Evolutionary conservation across 164 flowering plant genomes (phyloP).

Genomic region (Macadamia tetraphylla): DNA sequence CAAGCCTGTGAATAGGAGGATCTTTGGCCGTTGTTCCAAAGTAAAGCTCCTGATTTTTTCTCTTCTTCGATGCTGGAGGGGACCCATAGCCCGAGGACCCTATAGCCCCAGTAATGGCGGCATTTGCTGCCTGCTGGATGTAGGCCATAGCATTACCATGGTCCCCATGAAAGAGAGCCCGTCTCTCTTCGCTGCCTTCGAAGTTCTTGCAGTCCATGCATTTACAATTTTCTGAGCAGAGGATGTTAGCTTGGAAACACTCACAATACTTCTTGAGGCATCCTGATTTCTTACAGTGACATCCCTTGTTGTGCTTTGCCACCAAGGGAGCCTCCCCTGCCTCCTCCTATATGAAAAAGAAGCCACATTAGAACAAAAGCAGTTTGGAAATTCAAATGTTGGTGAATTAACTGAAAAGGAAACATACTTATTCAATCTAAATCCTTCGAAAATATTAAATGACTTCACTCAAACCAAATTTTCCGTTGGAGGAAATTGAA

Average conservation of each 20-base stretch:
- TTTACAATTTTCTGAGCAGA: slow-evolving; percentile 95
- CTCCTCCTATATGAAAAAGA: slow-evolving; percentile 50
- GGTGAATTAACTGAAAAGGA: no score
- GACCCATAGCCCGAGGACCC: slow-evolving; percentile 91
- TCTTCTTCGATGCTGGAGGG: slow-evolving; percentile 62
- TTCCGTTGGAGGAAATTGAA: no score
- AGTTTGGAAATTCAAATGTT: no score
- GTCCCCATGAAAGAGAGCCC: slow-evolving; percentile 78
- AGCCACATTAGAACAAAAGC: no score
- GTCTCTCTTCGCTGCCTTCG: slow-evolving; percentile 98
- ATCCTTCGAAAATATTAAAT: no score
- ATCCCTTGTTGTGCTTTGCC: slow-evolving; percentile 95
- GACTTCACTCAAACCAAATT: no score
- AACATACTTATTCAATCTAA: no score
- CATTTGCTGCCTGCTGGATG: slow-evolving; percentile 96
- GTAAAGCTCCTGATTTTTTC: slow-evolving; percentile 65
- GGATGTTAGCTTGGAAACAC: slow-evolving; percentile 94
- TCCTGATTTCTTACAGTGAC: slow-evolving; percentile 97
- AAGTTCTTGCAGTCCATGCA: slow-evolving; percentile 94
- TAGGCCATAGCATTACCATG: slow-evolving; percentile 56
- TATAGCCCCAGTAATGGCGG: slow-evolving; percentile 93
- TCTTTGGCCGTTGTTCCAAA: slow-evolving; percentile 52
- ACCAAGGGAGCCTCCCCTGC: slow-evolving; percentile 49
- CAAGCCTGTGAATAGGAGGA: slow-evolving; percentile 39
- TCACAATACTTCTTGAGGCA: slow-evolving; percentile 98